Evolutionary conservation across 2,329 filamentous ascomycete genomes (phyloP), one percentile per base, ranked within the genome.

Genomic region (Lachnellula subtilissima): DNA sequence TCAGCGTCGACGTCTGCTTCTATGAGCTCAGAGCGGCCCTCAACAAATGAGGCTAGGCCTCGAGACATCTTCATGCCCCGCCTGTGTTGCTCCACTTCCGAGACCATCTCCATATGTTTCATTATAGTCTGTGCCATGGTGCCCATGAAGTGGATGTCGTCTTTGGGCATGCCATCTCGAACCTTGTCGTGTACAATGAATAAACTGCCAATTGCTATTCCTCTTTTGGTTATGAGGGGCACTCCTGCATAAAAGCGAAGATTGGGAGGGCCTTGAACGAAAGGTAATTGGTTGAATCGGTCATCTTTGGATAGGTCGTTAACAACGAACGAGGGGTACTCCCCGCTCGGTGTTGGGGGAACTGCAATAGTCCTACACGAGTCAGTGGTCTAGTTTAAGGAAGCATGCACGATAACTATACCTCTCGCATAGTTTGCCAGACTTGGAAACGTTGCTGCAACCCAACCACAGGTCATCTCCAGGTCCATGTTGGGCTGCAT

Each of bases 91-190:
- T 77, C 81, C 43, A 72, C 76, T 59, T 74, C 79, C 66, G 77
- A 75, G 37, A 72, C 78, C 75, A 76, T 81, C 69, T 85, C 83
- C 25, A 88, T 66, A 57, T 87, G 84, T 39, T 81, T 77, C 72
- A 85, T 83, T 4, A 84, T 74, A 1, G 82, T 78, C 22, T 71
- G 71, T 0, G 79, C 74, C 70, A 87, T 75, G 19, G 80, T 81
- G 45, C 80, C 78, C 70, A 88, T 74, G 50, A 84, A 85, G 19
- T 75, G 73, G 2, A 79, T 64, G 45, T 83, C 76, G 7, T 75
- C 74, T 0, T 71, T 61, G 5, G 72, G 72, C 6, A 88, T 64
- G 0, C 79, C 81, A 50, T 77, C 60, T 15, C 81, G 78, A 0
- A 80, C 76, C 14, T 73, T 72, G 32, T 80, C 78, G 61, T 87